phyloP scores from a whole-genome alignment of 495 filamentous ascomycete species.

The Daldinia concentrica region DNA sequence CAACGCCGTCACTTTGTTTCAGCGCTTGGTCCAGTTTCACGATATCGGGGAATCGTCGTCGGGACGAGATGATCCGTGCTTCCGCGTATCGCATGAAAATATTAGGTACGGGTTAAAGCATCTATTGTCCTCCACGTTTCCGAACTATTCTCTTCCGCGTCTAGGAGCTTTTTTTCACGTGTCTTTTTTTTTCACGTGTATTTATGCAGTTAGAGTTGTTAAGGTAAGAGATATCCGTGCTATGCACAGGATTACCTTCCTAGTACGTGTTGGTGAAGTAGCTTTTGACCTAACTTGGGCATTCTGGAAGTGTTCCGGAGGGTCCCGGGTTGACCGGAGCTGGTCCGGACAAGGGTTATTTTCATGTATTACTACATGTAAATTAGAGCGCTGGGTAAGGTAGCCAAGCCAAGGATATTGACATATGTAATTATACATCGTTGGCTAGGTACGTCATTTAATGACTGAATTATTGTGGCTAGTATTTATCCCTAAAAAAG shows the following conservation, averaged over 20 bases:
- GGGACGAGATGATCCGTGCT: slow-evolving; percentile 40
- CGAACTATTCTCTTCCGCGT: slow-evolving; percentile 40
- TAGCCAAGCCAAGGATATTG: background rate
- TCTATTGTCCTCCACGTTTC: slow-evolving; percentile 66
- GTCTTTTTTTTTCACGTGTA: background rate
- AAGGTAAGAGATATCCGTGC: background rate
- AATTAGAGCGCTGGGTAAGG: background rate
- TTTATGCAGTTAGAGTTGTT: background rate
- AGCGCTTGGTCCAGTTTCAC: slow-evolving; percentile 49
- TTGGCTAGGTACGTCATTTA: slow-evolving; percentile 14
- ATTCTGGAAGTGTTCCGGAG: slow-evolving; percentile 31
- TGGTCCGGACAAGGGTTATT: slow-evolving; percentile 27
- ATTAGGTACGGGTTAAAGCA: slow-evolving; percentile 64
- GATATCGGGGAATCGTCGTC: slow-evolving; percentile 59
- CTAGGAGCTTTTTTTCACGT: background rate
- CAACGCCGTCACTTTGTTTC: slow-evolving; percentile 67
- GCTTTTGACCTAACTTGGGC: background rate
- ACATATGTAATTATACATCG: background rate
- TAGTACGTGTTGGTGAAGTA: background rate
- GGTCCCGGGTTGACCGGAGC: slow-evolving; percentile 25
- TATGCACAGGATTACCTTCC: slow-evolving; percentile 5
- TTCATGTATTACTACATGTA: slow-evolving; percentile 18
- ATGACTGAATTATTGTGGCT: background rate
- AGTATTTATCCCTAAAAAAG: background rate
- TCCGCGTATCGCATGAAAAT: slow-evolving; percentile 50